Percentiles rank a stretch among this genome's conserved stretches.
Conservation (phyloP, 176 grass and related monocot genomes). For the Miscanthus lutarioriparius region DNA sequence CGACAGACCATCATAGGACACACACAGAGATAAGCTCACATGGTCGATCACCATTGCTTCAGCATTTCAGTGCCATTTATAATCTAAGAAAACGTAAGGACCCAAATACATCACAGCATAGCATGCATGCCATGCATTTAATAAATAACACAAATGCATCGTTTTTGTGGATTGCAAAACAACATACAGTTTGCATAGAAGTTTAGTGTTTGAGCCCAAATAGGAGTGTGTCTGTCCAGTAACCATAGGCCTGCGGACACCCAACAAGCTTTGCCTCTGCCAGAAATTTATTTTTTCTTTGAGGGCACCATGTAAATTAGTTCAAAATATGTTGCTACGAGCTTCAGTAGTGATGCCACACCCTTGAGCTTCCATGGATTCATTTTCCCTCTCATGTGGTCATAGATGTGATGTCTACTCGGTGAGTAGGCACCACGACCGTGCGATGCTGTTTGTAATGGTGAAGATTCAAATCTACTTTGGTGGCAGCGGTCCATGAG, state of each 20-base stretch:
- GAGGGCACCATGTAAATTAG: neutral
- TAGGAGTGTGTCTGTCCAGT: neutral
- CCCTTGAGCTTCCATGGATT: neutral
- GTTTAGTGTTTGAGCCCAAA: neutral
- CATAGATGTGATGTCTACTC: neutral
- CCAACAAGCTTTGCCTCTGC: neutral
- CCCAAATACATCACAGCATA: neutral
- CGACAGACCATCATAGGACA: neutral
- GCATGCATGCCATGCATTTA: neutral
- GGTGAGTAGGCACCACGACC: neutral
- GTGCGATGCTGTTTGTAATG: neutral
- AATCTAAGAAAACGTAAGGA: neutral
- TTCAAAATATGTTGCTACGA: neutral
- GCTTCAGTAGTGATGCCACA: neutral
- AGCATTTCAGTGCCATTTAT: neutral
- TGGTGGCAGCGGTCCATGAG: neutral
- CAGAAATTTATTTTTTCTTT: neutral
- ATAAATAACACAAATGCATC: neutral
- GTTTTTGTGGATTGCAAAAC: neutral
- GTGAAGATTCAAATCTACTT: neutral
- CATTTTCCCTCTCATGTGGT: neutral
- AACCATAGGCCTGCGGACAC: neutral
- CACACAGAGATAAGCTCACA: neutral
- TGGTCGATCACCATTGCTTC: neutral
- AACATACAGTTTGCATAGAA: neutral